These are phyloP conservation scores for Penicillium goetzii DNA, from an alignment of 495 filamentous ascomycete genomes.

Conservation along the genomic window DNA sequence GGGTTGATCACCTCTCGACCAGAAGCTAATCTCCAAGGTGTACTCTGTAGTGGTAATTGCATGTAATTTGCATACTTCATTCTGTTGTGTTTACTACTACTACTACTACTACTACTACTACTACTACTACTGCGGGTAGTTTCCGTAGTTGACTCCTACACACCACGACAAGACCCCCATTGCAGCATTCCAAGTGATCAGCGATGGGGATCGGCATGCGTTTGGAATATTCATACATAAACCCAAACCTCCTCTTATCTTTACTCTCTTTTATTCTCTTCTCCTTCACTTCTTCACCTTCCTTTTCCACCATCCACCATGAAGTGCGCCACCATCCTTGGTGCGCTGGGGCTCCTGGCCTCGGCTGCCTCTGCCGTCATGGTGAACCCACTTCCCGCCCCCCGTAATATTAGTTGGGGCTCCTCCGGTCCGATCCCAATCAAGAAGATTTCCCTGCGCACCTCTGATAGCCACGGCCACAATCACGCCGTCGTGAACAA, in stretches of 20 bases:
- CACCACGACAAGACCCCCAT: too few relatives aligned
- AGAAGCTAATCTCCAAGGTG: neutral
- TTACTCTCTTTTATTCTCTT: neutral
- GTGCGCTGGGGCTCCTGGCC: constrained; percentile 31
- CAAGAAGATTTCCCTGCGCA: constrained; percentile 29
- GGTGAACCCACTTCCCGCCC: constrained; percentile 60
- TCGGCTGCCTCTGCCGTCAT: constrained; percentile 45
- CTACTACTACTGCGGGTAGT: neutral
- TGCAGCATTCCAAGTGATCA: constrained; percentile 11
- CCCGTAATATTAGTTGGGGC: constrained; percentile 57
- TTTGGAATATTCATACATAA: constrained; percentile 23
- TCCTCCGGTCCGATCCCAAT: constrained; percentile 52
- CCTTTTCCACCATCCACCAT: constrained; percentile 27
- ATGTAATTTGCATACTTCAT: too few relatives aligned
- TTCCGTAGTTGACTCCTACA: neutral
- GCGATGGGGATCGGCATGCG: constrained; percentile 31
- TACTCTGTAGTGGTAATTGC: neutral
- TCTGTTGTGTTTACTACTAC: neutral
- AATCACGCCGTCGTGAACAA: constrained; percentile 34
- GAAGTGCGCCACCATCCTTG: constrained; percentile 36
- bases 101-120: too few relatives aligned
- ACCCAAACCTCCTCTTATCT: constrained; percentile 1
- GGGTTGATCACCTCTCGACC: neutral
- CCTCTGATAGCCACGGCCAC: constrained; percentile 26
- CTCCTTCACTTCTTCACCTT: neutral